These are phyloP conservation scores for Aquilaria malaccensis DNA, from an alignment of 345 rosid genomes.

Conservation along the genomic window DNA sequence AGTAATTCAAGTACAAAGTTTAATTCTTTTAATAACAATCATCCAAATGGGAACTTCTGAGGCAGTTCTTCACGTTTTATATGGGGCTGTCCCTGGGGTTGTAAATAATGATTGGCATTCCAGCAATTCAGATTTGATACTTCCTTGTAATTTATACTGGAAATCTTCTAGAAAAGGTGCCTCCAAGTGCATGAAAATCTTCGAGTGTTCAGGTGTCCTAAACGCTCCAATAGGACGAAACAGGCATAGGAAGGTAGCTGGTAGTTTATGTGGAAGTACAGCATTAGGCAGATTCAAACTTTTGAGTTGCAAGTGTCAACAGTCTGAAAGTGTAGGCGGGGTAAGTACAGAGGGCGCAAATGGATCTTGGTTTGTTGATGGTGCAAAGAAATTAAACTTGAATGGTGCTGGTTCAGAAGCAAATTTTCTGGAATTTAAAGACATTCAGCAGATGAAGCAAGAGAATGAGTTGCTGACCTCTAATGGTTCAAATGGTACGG, in stretches of 20 bases:
- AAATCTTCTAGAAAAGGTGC: slow-evolving; percentile 26
- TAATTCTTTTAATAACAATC: slow-evolving; percentile 12
- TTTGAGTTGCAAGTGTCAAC: slow-evolving; percentile 37
- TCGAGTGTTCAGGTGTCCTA: slow-evolving; percentile 20
- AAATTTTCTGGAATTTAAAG: slow-evolving; percentile 26
- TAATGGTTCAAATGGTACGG: slow-evolving; percentile 23
- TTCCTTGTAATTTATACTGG: slow-evolving; percentile 16
- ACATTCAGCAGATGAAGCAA: slow-evolving; percentile 25
- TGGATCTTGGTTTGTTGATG: slow-evolving; percentile 35
- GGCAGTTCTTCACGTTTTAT: slow-evolving; percentile 40
- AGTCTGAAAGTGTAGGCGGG: slow-evolving; percentile 30
- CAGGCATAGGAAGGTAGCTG: slow-evolving; percentile 12
- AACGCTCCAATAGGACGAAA: slow-evolving; percentile 13
- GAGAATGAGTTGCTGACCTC: slow-evolving; percentile 23
- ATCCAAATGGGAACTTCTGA: slow-evolving; percentile 40
- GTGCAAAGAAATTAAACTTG: slow-evolving; percentile 29
- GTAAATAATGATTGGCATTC: slow-evolving; percentile 22
- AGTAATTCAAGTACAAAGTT: neutral
- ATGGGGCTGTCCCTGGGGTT: slow-evolving; percentile 30
- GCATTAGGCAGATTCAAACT: slow-evolving; percentile 17
- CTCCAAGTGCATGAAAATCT: slow-evolving; percentile 9
- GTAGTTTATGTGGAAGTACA: slow-evolving; percentile 11
- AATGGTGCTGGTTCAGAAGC: slow-evolving; percentile 24
- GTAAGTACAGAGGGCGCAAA: slow-evolving; percentile 21
- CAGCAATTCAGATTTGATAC: slow-evolving; percentile 17